phyloP scores from a whole-genome alignment of 176 grass and related monocot species.

The Oryza punctata region DNA sequence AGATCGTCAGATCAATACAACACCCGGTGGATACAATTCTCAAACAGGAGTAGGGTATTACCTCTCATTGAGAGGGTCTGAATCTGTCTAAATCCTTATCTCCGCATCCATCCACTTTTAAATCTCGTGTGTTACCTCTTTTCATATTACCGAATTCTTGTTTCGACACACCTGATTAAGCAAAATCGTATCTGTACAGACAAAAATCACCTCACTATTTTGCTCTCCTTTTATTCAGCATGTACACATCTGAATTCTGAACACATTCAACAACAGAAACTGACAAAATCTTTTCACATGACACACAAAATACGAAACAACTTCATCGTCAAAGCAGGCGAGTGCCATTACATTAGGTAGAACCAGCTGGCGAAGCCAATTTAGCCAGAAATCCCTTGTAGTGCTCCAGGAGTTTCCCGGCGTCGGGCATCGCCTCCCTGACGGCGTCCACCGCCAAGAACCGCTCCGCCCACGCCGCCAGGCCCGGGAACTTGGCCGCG shows the following conservation, averaged over 20 bases:
- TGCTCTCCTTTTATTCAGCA: neutral
- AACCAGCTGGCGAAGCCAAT: neutral
- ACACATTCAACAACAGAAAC: neutral
- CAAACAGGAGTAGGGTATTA: too few relatives aligned
- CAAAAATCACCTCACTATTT: neutral
- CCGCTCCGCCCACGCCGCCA: slow-evolving; percentile 46
- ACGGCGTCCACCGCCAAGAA: slow-evolving; percentile 30
- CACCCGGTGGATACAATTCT: too few relatives aligned
- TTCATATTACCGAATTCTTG: too few relatives aligned
- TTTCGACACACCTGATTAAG: too few relatives aligned
- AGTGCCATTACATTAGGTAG: slow-evolving; percentile 3
- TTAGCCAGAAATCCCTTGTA: slow-evolving; percentile 23
- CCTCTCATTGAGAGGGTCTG: too few relatives aligned
- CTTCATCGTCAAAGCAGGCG: too few relatives aligned
- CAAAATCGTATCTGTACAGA: too few relatives aligned
- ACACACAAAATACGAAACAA: too few relatives aligned
- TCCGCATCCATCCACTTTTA: too few relatives aligned
- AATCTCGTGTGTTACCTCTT: too few relatives aligned
- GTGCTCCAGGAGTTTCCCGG: slow-evolving; percentile 16
- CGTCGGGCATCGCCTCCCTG: slow-evolving; percentile 20
- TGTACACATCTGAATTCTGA: neutral
- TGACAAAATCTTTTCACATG: neutral
- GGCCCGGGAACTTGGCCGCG: slow-evolving; percentile 20
- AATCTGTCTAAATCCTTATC: too few relatives aligned
- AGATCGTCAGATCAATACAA: too few relatives aligned